These are phyloP conservation scores for Stephania cephalantha DNA, from an alignment of 164 flowering plant species.

Conservation along the genomic window DNA sequence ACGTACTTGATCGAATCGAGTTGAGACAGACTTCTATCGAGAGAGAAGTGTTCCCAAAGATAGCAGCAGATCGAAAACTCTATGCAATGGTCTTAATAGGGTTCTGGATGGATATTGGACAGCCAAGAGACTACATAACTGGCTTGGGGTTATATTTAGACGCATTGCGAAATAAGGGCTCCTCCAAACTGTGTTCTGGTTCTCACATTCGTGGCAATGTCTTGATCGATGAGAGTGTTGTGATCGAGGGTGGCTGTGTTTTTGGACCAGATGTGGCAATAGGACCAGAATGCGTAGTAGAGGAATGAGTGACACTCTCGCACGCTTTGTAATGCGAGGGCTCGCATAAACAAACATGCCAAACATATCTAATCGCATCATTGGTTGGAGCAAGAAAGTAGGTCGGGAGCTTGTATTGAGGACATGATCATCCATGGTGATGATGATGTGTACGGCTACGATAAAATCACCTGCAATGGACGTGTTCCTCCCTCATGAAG, in stretches of 20 bases:
- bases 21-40: slow-evolving; percentile 88
- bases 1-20: slow-evolving; percentile 80
- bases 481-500: slow-evolving; percentile 97
- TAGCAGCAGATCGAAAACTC: slow-evolving; percentile 72
- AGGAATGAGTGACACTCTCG: slow-evolving; percentile 90
- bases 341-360: slow-evolving; percentile 85
- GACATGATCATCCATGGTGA: slow-evolving; percentile 98
- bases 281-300: slow-evolving; percentile 92
- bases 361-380: slow-evolving; percentile 85
- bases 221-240: slow-evolving; percentile 74
- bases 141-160: slow-evolving; percentile 85
- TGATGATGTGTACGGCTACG: slow-evolving; percentile 90
- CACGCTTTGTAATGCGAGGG: slow-evolving; percentile 88
- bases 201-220: slow-evolving; percentile 81
- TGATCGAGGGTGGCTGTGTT: slow-evolving; percentile 88
- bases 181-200: slow-evolving; percentile 59
- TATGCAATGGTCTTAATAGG: slow-evolving; percentile 96
- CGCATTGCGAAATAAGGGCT: slow-evolving; percentile 63
- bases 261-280: slow-evolving; percentile 97
- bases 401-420: slow-evolving; percentile 97
- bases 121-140: slow-evolving; percentile 89
- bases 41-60: slow-evolving; percentile 87
- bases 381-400: slow-evolving; percentile 96
- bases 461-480: slow-evolving; percentile 92
- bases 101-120: slow-evolving; percentile 99